phyloP scores from a whole-genome alignment of 129 eudicot genomes.

The Chrysanthemum makinoi region DNA sequence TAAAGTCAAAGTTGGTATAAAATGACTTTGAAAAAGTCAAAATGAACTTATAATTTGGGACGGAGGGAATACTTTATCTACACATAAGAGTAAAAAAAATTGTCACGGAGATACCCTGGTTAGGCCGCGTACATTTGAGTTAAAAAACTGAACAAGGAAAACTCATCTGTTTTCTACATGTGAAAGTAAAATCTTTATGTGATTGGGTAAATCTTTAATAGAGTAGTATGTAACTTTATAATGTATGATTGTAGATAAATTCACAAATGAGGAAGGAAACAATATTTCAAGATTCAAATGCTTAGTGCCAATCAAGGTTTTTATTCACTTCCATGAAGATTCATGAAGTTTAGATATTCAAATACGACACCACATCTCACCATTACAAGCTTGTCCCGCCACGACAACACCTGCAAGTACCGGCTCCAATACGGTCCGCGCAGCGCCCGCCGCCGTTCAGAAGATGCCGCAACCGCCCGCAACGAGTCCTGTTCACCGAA shows the following conservation, averaged over 20 bases:
- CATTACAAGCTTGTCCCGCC: constrained; percentile 81
- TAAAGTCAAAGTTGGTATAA: too few relatives aligned
- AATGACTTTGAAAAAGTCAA: too few relatives aligned
- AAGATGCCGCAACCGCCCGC: too few relatives aligned
- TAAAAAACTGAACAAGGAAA: neutral
- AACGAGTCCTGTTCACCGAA: too few relatives aligned
- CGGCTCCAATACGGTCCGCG: too few relatives aligned
- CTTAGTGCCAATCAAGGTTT: constrained; percentile 56
- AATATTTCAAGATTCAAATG: constrained; percentile 39
- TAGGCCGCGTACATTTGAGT: too few relatives aligned
- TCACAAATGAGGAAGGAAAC: constrained; percentile 47
- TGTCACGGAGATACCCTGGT: too few relatives aligned
- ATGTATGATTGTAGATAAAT: constrained; percentile 50
- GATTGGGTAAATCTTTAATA: neutral
- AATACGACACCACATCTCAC: constrained; percentile 87
- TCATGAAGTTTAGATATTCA: constrained; percentile 53
- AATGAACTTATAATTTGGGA: too few relatives aligned
- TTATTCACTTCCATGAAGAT: constrained; percentile 37
- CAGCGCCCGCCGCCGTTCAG: too few relatives aligned
- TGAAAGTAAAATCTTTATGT: neutral
- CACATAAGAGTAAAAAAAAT: too few relatives aligned
- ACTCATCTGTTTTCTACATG: neutral
- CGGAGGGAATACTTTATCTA: too few relatives aligned
- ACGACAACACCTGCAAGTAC: constrained; percentile 77
- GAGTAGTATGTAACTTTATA: too few relatives aligned